A percentile compares a stretch with the other conserved stretches of the same genome.
These are phyloP conservation scores for Isochrysis galbana DNA, from an alignment of 78 protist species.

Conservation along the genomic window DNA sequence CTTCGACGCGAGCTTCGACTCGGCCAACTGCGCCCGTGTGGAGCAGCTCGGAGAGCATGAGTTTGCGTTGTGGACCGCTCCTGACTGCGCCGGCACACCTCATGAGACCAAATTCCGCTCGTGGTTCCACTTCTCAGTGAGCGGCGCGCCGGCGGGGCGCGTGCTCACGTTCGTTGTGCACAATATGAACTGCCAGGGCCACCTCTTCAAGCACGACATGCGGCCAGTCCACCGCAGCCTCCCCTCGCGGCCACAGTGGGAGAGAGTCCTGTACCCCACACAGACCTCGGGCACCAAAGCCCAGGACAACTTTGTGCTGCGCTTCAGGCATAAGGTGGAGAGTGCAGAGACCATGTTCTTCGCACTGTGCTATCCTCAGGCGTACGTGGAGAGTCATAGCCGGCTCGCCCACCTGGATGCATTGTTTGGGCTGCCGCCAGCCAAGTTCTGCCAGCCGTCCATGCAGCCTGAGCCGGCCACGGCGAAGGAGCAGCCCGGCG, in stretches of 20 bases:
- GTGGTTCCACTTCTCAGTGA: conserved; percentile 28
- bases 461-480: neutral
- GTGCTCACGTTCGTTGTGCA: neutral
- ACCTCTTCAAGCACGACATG: conserved; percentile 38
- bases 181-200: conserved; percentile 35
- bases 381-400: neutral
- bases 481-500: neutral
- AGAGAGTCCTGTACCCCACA: neutral
- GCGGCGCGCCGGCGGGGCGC: neutral
- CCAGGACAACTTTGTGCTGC: conserved; percentile 11
- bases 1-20: neutral
- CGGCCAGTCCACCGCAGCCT: conserved; percentile 2
- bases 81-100: conserved; percentile 30
- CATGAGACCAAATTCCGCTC: conserved; percentile 2
- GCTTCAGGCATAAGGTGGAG: neutral
- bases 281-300: neutral
- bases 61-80: conserved; percentile 20
- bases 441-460: neutral
- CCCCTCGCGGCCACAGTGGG: conserved; percentile 19
- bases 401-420: neutral
- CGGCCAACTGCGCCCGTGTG: conserved; percentile 5
- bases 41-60: neutral
- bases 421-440: neutral
- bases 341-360: neutral
- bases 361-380: conserved; percentile 48